A percentile compares a stretch with the other conserved stretches of the same genome.
phyloP scores from a whole-genome alignment of 805 yeast species.

The Ogataea philodendri region DNA sequence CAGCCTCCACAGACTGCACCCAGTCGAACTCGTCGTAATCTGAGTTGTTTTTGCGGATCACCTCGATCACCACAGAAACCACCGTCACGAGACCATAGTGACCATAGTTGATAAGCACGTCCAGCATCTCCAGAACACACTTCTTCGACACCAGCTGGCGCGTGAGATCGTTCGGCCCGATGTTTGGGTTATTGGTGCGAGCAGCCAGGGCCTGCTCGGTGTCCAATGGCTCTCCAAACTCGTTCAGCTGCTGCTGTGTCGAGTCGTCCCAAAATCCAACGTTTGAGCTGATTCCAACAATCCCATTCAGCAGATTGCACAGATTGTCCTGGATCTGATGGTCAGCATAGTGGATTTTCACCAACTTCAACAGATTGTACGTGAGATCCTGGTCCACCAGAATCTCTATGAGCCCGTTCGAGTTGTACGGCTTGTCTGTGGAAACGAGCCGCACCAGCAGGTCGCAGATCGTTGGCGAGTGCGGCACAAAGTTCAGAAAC shows the following conservation, averaged over 20 bases:
- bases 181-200: slow-evolving; percentile 66
- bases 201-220: slow-evolving; percentile 25
- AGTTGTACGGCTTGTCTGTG: slow-evolving; percentile 83
- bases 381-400: slow-evolving; percentile 71
- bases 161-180: slow-evolving; percentile 94
- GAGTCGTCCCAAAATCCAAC: slow-evolving; percentile 35
- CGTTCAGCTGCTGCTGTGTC: slow-evolving; percentile 25
- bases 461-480: slow-evolving; percentile 88
- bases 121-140: slow-evolving; percentile 63
- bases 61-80: slow-evolving; percentile 89
- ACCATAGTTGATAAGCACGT: slow-evolving; percentile 75
- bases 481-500: slow-evolving; percentile 70
- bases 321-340: slow-evolving; percentile 37
- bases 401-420: slow-evolving; percentile 80
- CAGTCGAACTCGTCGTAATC: slow-evolving; percentile 71
- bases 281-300: slow-evolving; percentile 53
- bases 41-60: slow-evolving; percentile 90
- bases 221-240: slow-evolving; percentile 74
- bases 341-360: slow-evolving; percentile 34
- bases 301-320: slow-evolving; percentile 85
- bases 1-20: slow-evolving; percentile 29
- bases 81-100: slow-evolving; percentile 83
- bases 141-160: slow-evolving; percentile 79
- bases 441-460: slow-evolving; percentile 81
- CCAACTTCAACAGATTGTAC: slow-evolving; percentile 67